A percentile compares a stretch with the other conserved stretches of the same genome.
These are phyloP conservation scores for Dipteronia dyeriana DNA, from an alignment of 345 rosid genomes.

Conservation along the genomic window DNA sequence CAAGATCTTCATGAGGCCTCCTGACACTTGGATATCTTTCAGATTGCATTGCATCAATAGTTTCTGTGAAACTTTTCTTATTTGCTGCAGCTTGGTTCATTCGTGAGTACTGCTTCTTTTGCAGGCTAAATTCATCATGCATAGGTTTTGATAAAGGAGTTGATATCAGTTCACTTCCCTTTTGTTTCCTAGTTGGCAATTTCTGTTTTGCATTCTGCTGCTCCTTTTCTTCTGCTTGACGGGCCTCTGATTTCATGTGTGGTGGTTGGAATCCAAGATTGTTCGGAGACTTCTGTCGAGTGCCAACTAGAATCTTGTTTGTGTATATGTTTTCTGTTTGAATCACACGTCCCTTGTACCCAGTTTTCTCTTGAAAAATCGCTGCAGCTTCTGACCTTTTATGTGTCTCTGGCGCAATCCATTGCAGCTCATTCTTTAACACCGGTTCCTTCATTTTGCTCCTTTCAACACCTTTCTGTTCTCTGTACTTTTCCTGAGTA, in stretches of 20 bases:
- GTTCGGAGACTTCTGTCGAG: constrained; percentile 31
- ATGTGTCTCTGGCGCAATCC: constrained; percentile 19
- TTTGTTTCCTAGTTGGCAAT: constrained; percentile 32
- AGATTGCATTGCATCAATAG: constrained; percentile 23
- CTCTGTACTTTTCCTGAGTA: constrained; percentile 37
- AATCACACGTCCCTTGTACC: constrained; percentile 21
- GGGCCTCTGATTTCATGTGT: constrained; percentile 25
- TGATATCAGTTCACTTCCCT: constrained; percentile 27
- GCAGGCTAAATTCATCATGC: constrained; percentile 27
- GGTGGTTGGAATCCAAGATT: constrained; percentile 30
- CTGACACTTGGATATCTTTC: constrained; percentile 23
- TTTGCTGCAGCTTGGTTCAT: constrained; percentile 34
- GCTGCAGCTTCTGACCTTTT: constrained; percentile 32
- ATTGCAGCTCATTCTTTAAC: constrained; percentile 39
- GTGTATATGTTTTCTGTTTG: constrained; percentile 34
- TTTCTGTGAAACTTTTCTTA: constrained; percentile 37
- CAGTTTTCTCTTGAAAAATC: constrained; percentile 30
- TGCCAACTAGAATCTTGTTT: constrained; percentile 29
- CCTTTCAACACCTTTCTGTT: constrained; percentile 33
- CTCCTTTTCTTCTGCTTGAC: constrained; percentile 26
- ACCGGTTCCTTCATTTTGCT: constrained; percentile 26
- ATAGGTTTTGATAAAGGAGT: constrained; percentile 28
- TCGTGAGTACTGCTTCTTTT: constrained; percentile 31
- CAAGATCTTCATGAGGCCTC: constrained; percentile 25
- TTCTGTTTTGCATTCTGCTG: constrained; percentile 38